Conservation (phyloP, 768 basidiomycete species). For the Leccinum longicurvipes region DNA sequence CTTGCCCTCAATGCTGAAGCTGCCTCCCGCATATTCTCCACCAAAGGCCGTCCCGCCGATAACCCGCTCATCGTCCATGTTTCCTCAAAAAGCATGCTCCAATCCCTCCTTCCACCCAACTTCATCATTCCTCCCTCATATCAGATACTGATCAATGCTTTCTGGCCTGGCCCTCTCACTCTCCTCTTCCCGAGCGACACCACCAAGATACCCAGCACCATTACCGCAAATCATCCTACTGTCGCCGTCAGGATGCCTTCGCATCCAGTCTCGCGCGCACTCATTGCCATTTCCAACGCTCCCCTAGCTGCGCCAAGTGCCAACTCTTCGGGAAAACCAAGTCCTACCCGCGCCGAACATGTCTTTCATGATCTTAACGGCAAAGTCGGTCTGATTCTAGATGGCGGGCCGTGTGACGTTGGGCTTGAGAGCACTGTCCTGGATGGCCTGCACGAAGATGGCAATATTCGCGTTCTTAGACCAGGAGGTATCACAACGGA, state of each 20-base stretch:
- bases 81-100: slow-evolving; percentile 80
- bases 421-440: slow-evolving; percentile 96
- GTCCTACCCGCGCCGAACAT: slow-evolving; percentile 86
- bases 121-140: slow-evolving; percentile 67
- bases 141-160: slow-evolving; percentile 67
- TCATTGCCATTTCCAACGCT: slow-evolving; percentile 69
- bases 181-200: slow-evolving; percentile 81
- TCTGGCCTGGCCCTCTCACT: slow-evolving; percentile 96
- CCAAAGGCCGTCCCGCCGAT: slow-evolving; percentile 90
- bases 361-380: slow-evolving; percentile 75
- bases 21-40: slow-evolving; percentile 70
- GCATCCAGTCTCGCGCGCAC: slow-evolving; percentile 86
- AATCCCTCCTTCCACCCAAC: slow-evolving; percentile 61
- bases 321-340: slow-evolving; percentile 91
- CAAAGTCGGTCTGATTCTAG: slow-evolving; percentile 75
- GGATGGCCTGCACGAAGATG: slow-evolving; percentile 76
- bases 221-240: slow-evolving; percentile 76
- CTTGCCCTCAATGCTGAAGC: slow-evolving; percentile 66
- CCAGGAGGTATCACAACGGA: slow-evolving; percentile 94
- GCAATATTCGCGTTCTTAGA: slow-evolving; percentile 75
- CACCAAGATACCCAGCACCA: slow-evolving; percentile 59
- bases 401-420: slow-evolving; percentile 88
- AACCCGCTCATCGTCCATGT: slow-evolving; percentile 98
- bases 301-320: slow-evolving; percentile 95
- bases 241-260: slow-evolving; percentile 94